Base-by-base conservation (phyloP, 257 asterid genomes). In the Rhazya stricta region DNA sequence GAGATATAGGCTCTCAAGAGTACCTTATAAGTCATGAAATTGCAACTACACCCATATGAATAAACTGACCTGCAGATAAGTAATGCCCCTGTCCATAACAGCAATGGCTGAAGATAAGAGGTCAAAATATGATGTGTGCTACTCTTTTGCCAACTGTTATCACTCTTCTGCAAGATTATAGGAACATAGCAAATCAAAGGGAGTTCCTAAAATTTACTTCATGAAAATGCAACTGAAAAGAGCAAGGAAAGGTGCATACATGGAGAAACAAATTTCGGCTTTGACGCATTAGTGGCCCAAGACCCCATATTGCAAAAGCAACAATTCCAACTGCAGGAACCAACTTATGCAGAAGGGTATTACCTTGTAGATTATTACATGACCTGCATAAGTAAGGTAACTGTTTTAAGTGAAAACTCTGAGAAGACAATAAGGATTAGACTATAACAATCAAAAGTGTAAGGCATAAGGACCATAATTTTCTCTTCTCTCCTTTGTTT, bases 91-190 rank as follows among this genome's bases (percentile, higher is more conserved):
- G 75, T 41, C 98, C 99, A 95, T 34, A 95, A 85, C 75, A 95
- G 85, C 84, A 95, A 69, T 23, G 99, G 96, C 81, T 88, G 98
- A 79, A 92, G 75, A 76, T 91, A 95, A 18, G 89, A 89, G 74
- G 91, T 85, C 67, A 91, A 88, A 72, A 92, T 78, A 84, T 86
- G 87, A 86, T 88, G 82, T 3, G 88, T 83, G 73, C 86, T 83
- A 81, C 99, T 95, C 90, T 87, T 91, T 82, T 85, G 90, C 99
- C 99, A 92, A 81, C 82, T 88, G 78, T 79, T 85, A 51, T 92
- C 96, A 50, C 54, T 90, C 83, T 91, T 88, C 98, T 92, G 94
- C 83, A 77, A 67, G 74, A 73, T n/a, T 61, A 34, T 56, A 71
- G 32, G 75, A 83, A 42, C 27, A 75, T 79, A 34, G 88, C 91